These are phyloP conservation scores for Saitozyma podzolica DNA, from an alignment of 768 basidiomycete genomes.

Conservation along the genomic window DNA sequence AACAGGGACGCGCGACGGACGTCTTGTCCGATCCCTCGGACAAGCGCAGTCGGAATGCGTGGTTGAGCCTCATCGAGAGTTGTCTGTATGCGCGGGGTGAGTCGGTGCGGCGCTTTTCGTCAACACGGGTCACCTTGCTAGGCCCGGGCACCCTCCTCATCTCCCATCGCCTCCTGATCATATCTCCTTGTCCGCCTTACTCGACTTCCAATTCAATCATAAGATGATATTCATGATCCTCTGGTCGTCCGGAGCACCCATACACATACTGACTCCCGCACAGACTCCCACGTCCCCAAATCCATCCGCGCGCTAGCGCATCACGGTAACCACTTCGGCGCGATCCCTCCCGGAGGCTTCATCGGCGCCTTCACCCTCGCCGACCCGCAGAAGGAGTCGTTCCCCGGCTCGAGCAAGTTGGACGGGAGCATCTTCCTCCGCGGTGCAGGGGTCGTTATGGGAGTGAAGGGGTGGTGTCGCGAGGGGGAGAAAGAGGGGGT, in stretches of 20 bases:
- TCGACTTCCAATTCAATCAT: no score
- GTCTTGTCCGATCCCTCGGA: conserved; percentile 15
- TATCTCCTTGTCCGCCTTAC: no score
- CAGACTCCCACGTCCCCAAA: conserved; percentile 44
- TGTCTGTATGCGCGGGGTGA: conserved; percentile 30
- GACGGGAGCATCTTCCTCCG: conserved; percentile 36
- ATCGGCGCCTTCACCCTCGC: not conserved
- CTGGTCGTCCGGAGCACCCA: not conserved
- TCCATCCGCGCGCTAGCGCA: conserved; percentile 33
- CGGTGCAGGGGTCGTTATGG: conserved; percentile 38
- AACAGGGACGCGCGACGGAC: not conserved
- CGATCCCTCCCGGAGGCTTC: conserved; percentile 2
- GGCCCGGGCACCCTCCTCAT: no score
- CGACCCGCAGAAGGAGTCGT: conserved; percentile 19
- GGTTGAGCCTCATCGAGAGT: conserved; percentile 31
- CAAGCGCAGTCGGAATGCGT: conserved; percentile 25
- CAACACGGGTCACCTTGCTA: no score
- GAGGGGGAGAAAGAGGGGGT: conserved; percentile 28
- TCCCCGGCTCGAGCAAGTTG: conserved; percentile 25
- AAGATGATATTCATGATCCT: no score
- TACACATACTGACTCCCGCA: not conserved
- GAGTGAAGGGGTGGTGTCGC: conserved; percentile 32
- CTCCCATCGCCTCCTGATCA: no score
- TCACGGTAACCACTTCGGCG: conserved; percentile 24
- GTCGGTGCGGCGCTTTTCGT: not conserved